Evolutionary conservation across 139 green algal species (phyloP).

Genomic region (Chloropicon primus): DNA sequence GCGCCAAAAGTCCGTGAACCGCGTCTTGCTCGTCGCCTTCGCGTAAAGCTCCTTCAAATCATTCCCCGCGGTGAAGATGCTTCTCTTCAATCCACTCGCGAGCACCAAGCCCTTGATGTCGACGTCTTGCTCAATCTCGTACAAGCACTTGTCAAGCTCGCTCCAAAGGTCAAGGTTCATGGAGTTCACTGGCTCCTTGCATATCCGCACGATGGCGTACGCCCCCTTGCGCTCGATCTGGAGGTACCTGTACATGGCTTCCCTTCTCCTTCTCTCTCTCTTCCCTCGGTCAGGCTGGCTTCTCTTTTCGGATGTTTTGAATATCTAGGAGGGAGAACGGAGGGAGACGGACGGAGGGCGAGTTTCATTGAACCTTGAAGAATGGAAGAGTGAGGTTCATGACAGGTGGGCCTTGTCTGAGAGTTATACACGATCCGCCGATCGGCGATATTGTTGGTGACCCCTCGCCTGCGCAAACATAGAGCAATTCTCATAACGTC

Average conservation of each 20-base stretch:
- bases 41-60: slow-evolving; percentile 67
- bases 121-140: background rate
- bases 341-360: no score
- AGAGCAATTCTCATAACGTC: no score
- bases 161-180: background rate
- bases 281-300: background rate
- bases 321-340: no score
- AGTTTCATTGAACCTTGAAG: no score
- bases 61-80: slow-evolving; percentile 64
- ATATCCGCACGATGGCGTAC: background rate
- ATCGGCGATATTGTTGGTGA: no score
- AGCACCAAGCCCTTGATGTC: slow-evolving; percentile 33
- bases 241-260: background rate
- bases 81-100: slow-evolving; percentile 38
- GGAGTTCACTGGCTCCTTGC: background rate
- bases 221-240: background rate
- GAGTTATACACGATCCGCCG: no score
- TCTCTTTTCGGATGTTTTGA: no score
- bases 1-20: slow-evolving; percentile 59
- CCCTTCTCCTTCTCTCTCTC: background rate
- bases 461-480: no score
- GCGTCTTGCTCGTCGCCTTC: slow-evolving; percentile 32
- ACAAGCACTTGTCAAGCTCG: background rate
- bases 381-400: no score
- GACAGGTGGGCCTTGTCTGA: no score